Evolutionary conservation across 805 yeast species (phyloP).

Genomic region (Kodamaea hsintzibuensis): DNA sequence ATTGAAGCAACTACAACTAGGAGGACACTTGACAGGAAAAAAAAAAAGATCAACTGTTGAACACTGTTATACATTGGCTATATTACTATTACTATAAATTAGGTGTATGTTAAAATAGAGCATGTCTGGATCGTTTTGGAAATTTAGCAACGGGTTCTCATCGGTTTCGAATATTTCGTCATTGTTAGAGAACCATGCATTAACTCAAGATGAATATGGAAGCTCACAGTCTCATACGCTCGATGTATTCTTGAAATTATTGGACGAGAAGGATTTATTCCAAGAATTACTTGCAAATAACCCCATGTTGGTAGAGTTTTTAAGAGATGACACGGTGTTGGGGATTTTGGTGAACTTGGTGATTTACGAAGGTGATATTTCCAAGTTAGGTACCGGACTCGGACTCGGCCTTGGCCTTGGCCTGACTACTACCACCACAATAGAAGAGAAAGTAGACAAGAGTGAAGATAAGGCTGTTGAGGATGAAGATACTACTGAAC

Average conservation of each 20-base stretch:
- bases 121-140: slow-evolving; percentile 52
- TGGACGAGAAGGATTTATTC: slow-evolving; percentile 44
- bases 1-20: no score
- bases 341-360: slow-evolving; percentile 40
- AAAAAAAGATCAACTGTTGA: background rate
- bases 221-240: slow-evolving; percentile 18
- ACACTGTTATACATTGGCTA: no score
- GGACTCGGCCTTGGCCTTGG: background rate
- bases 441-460: slow-evolving; percentile 12
- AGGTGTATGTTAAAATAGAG: background rate
- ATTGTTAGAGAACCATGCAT: slow-evolving; percentile 35
- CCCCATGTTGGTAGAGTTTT: slow-evolving; percentile 42
- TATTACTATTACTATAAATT: no score
- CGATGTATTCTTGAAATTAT: slow-evolving; percentile 33
- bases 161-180: slow-evolving; percentile 43
- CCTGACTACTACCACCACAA: background rate
- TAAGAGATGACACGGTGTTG: slow-evolving; percentile 39
- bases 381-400: background rate
- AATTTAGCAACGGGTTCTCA: slow-evolving; percentile 47
- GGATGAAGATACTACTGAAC: slow-evolving; percentile 18
- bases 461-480: slow-evolving; percentile 25
- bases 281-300: slow-evolving; percentile 46
- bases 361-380: slow-evolving; percentile 28
- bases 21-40: no score
- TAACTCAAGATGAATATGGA: slow-evolving; percentile 18